Evolutionary conservation across 106 monocot species (phyloP).

Genomic region (Vanilla planifolia): DNA sequence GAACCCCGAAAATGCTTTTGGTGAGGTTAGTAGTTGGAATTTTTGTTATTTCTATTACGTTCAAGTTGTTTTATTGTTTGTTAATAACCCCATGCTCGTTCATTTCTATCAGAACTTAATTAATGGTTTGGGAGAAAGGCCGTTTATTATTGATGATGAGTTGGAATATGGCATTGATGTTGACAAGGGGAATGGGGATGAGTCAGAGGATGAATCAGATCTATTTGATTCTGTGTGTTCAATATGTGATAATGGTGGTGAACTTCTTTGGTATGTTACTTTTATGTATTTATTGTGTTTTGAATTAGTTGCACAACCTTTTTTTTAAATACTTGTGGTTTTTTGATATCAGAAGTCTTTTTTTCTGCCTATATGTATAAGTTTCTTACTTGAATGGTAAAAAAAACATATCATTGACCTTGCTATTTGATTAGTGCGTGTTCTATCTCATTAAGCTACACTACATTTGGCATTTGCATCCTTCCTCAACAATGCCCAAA

Average conservation of each 20-base stretch:
- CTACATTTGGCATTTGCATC: too few species aligned
- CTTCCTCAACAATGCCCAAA: too few species aligned
- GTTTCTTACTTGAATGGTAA: too few species aligned
- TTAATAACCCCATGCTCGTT: background rate
- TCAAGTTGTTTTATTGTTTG: background rate
- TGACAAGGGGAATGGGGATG: conserved; percentile 11
- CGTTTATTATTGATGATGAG: conserved; percentile 9
- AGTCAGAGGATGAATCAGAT: conserved; percentile 14
- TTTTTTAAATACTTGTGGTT: too few species aligned
- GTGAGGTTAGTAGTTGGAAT: background rate
- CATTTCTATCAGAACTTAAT: conserved; percentile 4
- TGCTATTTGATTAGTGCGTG: background rate
- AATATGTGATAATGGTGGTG: conserved; percentile 9
- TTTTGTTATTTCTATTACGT: background rate
- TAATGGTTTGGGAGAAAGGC: conserved; percentile 5
- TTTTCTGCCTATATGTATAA: too few species aligned
- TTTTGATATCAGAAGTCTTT: too few species aligned
- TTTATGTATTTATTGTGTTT: background rate
- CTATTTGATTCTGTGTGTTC: conserved; percentile 10
- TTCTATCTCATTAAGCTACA: background rate
- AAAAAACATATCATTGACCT: background rate
- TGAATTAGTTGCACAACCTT: background rate
- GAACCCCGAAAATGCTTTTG: conserved; percentile 5
- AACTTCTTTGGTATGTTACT: conserved; percentile 6
- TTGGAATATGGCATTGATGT: background rate